A percentile compares a stretch with the other conserved stretches of the same genome.
Conservation (phyloP, 768 basidiomycete genomes). For the Cystofilobasidium macerans region DNA sequence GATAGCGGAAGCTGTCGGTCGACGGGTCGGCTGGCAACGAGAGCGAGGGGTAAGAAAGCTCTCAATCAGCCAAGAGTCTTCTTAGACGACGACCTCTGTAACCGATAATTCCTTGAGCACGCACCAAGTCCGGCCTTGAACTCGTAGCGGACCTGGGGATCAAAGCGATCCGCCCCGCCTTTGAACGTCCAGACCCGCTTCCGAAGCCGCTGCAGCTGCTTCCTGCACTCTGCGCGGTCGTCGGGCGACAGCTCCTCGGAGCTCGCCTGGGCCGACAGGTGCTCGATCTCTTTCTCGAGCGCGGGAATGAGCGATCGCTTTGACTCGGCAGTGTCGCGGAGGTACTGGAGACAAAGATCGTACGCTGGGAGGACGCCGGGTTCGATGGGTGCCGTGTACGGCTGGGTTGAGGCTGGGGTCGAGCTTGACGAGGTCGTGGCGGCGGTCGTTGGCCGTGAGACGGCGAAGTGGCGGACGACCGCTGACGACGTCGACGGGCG, state of each 20-base stretch:
- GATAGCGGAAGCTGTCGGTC: constrained; percentile 60
- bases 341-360: constrained; percentile 67
- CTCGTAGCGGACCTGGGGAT: constrained; percentile 25
- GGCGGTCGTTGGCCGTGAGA: constrained; percentile 41
- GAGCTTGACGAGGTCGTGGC: constrained; percentile 36
- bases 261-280: constrained; percentile 44
- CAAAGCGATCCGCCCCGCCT: constrained; percentile 30
- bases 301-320: constrained; percentile 24
- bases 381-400: constrained; percentile 33
- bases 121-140: background rate
- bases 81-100: no score
- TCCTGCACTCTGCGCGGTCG: constrained; percentile 71
- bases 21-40: constrained; percentile 34
- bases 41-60: background rate
- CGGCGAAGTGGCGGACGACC: constrained; percentile 39
- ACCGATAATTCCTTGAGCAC: no score
- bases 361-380: constrained; percentile 44
- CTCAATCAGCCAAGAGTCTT: background rate
- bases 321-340: constrained; percentile 38
- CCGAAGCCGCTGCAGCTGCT: constrained; percentile 59
- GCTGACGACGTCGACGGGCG: constrained; percentile 37
- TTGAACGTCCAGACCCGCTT: background rate
- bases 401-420: constrained; percentile 37
- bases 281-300: constrained; percentile 40
- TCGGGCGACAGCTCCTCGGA: constrained; percentile 51